These are phyloP conservation scores for Termitomyces heimii DNA, from an alignment of 768 basidiomycete species.

Conservation along the genomic window DNA sequence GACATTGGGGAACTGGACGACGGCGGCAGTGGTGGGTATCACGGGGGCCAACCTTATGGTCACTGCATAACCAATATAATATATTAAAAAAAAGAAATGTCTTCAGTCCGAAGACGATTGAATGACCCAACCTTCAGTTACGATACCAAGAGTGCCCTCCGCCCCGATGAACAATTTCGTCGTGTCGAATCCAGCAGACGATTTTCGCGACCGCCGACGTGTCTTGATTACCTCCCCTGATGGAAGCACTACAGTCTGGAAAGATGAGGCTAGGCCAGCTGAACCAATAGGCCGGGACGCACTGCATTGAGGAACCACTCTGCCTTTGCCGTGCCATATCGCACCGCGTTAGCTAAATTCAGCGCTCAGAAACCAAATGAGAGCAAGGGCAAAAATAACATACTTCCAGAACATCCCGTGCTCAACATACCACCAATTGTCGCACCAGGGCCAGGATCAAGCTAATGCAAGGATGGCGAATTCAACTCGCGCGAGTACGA, in stretches of 20 bases:
- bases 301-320: conserved; percentile 91
- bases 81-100: too few species aligned
- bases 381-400: conserved; percentile 8
- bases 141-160: conserved; percentile 74
- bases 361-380: background rate
- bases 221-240: conserved; percentile 91
- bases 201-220: conserved; percentile 70
- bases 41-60: conserved; percentile 80
- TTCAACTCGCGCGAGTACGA: background rate
- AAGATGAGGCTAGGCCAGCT: background rate
- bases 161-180: conserved; percentile 88
- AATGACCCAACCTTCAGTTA: conserved; percentile 64
- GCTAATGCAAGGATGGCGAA: conserved; percentile 28
- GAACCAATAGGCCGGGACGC: conserved; percentile 13
- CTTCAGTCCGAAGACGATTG: background rate
- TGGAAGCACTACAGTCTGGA: conserved; percentile 82
- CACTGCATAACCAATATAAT: conserved; percentile 31
- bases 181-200: conserved; percentile 80
- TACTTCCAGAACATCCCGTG: conserved; percentile 84
- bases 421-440: conserved; percentile 85
- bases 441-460: conserved; percentile 74
- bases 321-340: conserved; percentile 84
- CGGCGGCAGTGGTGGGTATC: conserved; percentile 76
- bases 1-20: conserved; percentile 77
- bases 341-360: conserved; percentile 62